phyloP scores from a whole-genome alignment of 176 grass and related monocot genomes.

The Puccinellia tenuiflora region DNA sequence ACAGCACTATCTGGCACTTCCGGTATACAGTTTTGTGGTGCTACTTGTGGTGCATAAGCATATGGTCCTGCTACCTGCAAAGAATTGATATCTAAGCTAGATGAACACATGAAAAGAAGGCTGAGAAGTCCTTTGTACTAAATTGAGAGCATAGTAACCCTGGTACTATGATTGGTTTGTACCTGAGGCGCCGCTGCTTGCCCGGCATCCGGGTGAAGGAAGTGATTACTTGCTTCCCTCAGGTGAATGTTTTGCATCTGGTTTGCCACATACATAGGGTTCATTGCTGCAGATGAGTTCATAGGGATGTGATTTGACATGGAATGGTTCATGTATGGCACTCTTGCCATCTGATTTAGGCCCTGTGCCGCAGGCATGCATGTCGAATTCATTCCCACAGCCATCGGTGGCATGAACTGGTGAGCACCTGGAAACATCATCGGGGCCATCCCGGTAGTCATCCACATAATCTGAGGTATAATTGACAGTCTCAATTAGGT shows the following conservation, averaged over 20 bases:
- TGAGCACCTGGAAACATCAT: conserved; percentile 75
- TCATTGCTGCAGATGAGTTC: conserved; percentile 42
- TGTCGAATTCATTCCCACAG: conserved; percentile 43
- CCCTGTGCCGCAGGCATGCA: conserved; percentile 50
- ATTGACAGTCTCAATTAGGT: not conserved
- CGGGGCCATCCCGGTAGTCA: conserved; percentile 64
- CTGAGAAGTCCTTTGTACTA: not conserved
- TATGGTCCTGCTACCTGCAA: conserved; percentile 48
- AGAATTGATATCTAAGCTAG: conserved; percentile 5
- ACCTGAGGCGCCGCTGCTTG: conserved; percentile 50
- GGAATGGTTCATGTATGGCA: conserved; percentile 45
- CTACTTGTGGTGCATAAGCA: conserved; percentile 39
- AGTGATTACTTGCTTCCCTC: conserved; percentile 36
- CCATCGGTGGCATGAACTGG: conserved; percentile 66
- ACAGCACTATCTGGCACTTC: conserved; percentile 27
- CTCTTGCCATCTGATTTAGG: conserved; percentile 52
- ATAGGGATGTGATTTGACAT: conserved; percentile 56
- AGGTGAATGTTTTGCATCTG: conserved; percentile 54
- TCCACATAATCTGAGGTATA: conserved; percentile 83
- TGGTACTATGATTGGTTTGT: not conserved
- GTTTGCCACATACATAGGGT: conserved; percentile 32
- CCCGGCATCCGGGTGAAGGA: conserved; percentile 25
- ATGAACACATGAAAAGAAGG: not conserved
- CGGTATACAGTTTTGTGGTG: conserved; percentile 25
- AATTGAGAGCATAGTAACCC: not conserved